Evolutionary conservation across 2,329 filamentous ascomycete species (phyloP), one percentile per base, ranked within the genome.

Genomic region (Cercospora sp.): DNA sequence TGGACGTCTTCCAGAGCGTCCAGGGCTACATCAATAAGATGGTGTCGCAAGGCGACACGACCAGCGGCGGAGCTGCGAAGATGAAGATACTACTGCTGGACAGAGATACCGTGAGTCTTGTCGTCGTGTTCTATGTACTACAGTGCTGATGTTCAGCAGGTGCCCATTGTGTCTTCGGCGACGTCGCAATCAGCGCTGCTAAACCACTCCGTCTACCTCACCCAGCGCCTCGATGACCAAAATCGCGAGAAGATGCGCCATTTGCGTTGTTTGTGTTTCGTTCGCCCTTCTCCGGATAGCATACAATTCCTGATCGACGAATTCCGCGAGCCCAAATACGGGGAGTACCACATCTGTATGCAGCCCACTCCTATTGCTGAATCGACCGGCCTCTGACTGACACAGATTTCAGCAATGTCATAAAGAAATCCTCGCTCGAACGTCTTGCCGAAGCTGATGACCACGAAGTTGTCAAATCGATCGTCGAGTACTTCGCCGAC

Each of bases 31-130:
- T 99, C 85, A 91, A 90, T 80, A 97, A 94, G 87, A 97, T 99
- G 89, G 90, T 98, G 80, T 91, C 92, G 73, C 88, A 88, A 72
- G 92, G 92, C 77, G 93, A 97, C 82, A 71, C 40, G 58, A 40
- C 37, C 45, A 40, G 58, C 67, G 69, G 86, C 67, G 69, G 86
- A 61, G 90, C 92, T 24, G 88, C 92, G 51, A 98, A 97, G 85
- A 99, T 99, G 95, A 99, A 99, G 88, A 95, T 98, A 69, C 84
- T 99, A 66, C 84, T 99, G 71, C 85, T 99, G 74, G 95, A 99
- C 81, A 90, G 88, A 81, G 95, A 98, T 81, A 99, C 95, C 73
- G 89, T 89, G 83, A 80, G 87, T 64, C 1, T 3, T 16, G 61
- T 26, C 4, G 51, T 34, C 18, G 34, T 13, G 43, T 32, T 26